Evolutionary conservation across 305 asterid genomes (phyloP).

Genomic region (Fraxinus sp.): DNA sequence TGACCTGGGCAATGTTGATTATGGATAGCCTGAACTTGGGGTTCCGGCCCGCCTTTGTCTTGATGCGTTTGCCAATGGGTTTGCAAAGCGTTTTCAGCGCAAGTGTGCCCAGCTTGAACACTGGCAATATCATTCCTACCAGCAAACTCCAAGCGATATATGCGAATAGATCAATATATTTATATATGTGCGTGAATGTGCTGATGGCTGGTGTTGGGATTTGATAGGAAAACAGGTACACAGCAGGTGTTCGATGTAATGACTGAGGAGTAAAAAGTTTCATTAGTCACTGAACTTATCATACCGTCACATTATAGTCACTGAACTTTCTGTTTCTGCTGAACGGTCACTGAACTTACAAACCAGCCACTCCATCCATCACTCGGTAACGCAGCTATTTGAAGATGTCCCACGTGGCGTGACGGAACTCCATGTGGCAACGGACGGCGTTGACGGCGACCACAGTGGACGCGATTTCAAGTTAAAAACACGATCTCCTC

Average conservation of each 20-base stretch:
- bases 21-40: conserved; percentile 67
- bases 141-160: not conserved
- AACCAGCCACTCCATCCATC: no score
- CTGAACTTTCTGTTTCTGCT: no score
- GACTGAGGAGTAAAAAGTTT: not conserved
- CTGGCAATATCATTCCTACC: conserved; percentile 56
- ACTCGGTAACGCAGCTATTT: no score
- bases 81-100: conserved; percentile 72
- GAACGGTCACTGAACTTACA: no score
- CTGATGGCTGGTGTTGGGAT: not conserved
- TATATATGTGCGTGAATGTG: not conserved
- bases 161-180: not conserved
- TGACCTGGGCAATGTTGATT: conserved; percentile 77
- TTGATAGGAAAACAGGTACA: not conserved
- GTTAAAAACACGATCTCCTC: no score
- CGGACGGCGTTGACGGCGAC: no score
- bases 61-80: conserved; percentile 76
- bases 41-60: conserved; percentile 66
- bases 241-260: conserved; percentile 23
- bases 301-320: no score
- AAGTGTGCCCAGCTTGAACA: conserved; percentile 76
- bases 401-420: no score
- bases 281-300: no score
- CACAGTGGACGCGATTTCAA: no score
- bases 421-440: no score